Evolutionary conservation across 2,329 filamentous ascomycete species (phyloP), one percentile per base, ranked within the genome.

Genomic region (Incumbomyces lentus): DNA sequence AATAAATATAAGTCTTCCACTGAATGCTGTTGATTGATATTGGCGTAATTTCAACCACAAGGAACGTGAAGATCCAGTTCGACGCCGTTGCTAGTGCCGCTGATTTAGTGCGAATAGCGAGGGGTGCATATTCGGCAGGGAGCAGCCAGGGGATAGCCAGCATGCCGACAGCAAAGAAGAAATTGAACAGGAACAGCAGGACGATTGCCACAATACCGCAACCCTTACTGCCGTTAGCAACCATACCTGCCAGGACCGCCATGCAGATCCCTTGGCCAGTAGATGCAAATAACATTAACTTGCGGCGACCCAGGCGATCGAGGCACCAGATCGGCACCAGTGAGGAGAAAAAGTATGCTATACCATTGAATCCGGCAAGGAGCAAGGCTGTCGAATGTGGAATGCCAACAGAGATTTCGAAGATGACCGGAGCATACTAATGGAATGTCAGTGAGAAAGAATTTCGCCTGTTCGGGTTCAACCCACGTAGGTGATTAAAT

Each of bases 31-130:
- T 56, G 13, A 66, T 56, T 1, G 59, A 31, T n/a, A n/a, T n/a
- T n/a, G n/a, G 82, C 0, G 85, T 87, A 70, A 89, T 87, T 72
- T 89, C 89, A 74, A 77, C 78, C 52, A 85, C 71, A 60, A 84
- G 64, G 64, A 88, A 88, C 62, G 86, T 85, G 79, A 81, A 86
- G 17, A 66, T 64, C 85, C 85, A 89, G 65, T 89, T 89, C 33
- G 82, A 78, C 2, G 82, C 77, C 60, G 46, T 82, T 2, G 75
- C 75, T 32, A 82, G 63, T 1, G 80, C 80, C 56, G 82, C 5
- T 8, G 43, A 18, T 16, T 33, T 37, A 2, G 47, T 44, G 2
- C 53, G 43, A 31, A 48, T 42, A 6, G 19, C n/a, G 49, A 81
- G 62, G 26, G 78, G 74, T 52, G 75, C 75, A 53, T 81, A 73